Conservation (phyloP, 1,284 basidiomycete genomes). For the Lentinula novae-zelandiae region DNA sequence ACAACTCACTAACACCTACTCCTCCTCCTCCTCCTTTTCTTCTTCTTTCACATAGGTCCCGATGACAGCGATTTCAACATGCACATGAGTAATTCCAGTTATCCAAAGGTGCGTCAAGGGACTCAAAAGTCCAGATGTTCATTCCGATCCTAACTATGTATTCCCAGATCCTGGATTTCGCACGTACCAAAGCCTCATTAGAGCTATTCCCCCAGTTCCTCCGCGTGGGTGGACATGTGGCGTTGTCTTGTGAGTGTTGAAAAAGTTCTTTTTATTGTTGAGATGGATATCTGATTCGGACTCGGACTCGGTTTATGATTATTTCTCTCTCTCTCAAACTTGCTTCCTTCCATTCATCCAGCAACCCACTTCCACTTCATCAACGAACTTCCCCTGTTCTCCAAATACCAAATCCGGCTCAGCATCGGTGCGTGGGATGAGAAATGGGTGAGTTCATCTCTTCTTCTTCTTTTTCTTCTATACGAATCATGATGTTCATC, state of each 20-base stretch:
- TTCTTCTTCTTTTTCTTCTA: too few relatives aligned
- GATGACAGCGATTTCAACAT: conserved; percentile 71
- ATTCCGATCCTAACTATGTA: too few relatives aligned
- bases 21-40: too few relatives aligned
- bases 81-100: conserved; percentile 76
- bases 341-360: conserved; percentile 19
- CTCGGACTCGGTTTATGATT: neutral
- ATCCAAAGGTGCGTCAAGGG: conserved; percentile 48
- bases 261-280: neutral
- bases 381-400: conserved; percentile 75
- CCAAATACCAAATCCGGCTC: conserved; percentile 66
- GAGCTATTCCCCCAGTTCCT: conserved; percentile 60
- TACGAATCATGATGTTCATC: too few relatives aligned
- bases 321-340: neutral
- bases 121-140: too few relatives aligned
- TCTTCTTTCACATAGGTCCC: conserved; percentile 33
- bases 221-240: conserved; percentile 62
- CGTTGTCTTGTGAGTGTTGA: conserved; percentile 53
- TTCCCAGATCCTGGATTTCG: conserved; percentile 30
- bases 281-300: neutral
- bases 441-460: conserved; percentile 65
- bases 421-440: conserved; percentile 75
- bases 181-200: conserved; percentile 43
- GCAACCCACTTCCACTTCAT: conserved; percentile 74
- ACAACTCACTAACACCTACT: too few relatives aligned